Conservation (phyloP, 2,329 filamentous ascomycete species). For the Cladobotryum mycophilum region DNA sequence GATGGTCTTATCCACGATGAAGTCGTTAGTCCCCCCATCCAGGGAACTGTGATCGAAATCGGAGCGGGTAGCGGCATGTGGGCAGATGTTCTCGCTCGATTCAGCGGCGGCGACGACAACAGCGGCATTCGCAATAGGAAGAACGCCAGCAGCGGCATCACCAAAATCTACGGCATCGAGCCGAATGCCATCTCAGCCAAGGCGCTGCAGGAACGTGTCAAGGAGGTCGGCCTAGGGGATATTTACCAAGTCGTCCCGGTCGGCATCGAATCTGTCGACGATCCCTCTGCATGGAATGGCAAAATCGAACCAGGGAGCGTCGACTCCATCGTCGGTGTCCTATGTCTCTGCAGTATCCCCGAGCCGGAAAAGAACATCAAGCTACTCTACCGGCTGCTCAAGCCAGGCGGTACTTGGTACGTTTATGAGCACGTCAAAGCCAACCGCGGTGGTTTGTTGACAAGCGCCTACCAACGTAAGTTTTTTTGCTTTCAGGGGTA, state of each 20-base stretch:
- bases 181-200: conserved; percentile 51
- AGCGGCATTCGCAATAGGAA: conserved; percentile 11
- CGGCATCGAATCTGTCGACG: conserved; percentile 52
- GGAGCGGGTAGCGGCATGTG: conserved; percentile 57
- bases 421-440: conserved; percentile 54
- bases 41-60: conserved; percentile 54
- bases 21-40: conserved; percentile 31
- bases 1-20: conserved; percentile 31
- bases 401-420: conserved; percentile 57
- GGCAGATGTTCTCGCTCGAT: conserved; percentile 45
- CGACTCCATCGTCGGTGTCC: conserved; percentile 54
- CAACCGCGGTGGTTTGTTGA: conserved; percentile 31
- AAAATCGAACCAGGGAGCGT: conserved; percentile 45
- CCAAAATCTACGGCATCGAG: conserved; percentile 56
- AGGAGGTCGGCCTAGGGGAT: conserved; percentile 46
- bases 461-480: conserved; percentile 48
- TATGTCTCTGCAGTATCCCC: conserved; percentile 60
- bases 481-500: conserved; percentile 14
- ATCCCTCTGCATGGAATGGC: conserved; percentile 35
- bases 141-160: conserved; percentile 26
- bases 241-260: conserved; percentile 57
- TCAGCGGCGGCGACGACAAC: conserved; percentile 15
- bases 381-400: conserved; percentile 51
- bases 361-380: conserved; percentile 49
- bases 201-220: conserved; percentile 40